Percentiles rank a stretch among this genome's conserved stretches.
Evolutionary conservation across 116 monocot genomes (phyloP).

Genomic region (Iris pallida): DNA sequence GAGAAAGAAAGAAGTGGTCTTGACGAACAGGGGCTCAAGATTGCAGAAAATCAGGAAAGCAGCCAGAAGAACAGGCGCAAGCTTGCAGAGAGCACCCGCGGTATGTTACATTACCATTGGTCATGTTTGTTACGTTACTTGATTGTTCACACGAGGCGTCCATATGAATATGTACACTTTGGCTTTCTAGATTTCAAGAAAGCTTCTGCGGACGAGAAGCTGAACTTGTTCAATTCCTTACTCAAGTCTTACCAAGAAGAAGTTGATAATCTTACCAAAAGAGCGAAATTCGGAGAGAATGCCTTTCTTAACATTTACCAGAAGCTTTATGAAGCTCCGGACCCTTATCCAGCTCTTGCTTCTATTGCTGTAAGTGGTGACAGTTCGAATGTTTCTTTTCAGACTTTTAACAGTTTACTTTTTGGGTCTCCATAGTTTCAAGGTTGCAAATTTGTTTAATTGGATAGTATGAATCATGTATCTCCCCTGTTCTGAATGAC

Average conservation of each 20-base stretch:
- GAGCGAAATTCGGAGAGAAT: slow-evolving; percentile 99
- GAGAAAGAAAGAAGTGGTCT: slow-evolving; percentile 94
- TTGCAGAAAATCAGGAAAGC: slow-evolving; percentile 96
- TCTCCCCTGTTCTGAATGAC: background rate
- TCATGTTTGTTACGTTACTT: background rate
- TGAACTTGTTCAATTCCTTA: slow-evolving; percentile 82
- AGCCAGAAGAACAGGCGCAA: slow-evolving; percentile 95
- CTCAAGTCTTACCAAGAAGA: slow-evolving; percentile 97
- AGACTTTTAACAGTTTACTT: background rate
- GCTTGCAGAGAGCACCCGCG: slow-evolving; percentile 91
- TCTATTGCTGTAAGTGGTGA: slow-evolving; percentile 66
- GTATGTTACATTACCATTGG: slow-evolving; percentile 24
- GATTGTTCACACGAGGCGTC: background rate
- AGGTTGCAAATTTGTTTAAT: background rate
- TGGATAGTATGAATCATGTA: background rate
- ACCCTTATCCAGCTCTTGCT: slow-evolving; percentile 94
- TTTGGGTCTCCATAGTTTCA: background rate
- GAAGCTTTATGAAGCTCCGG: slow-evolving; percentile 99
- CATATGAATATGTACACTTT: background rate
- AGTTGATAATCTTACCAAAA: slow-evolving; percentile 98
- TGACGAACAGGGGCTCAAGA: slow-evolving; percentile 91
- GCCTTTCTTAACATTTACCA: slow-evolving; percentile 98
- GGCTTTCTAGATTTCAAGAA: slow-evolving; percentile 87
- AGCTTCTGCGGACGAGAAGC: slow-evolving; percentile 85
- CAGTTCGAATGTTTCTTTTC: background rate